Evolutionary conservation across 106 monocot genomes (phyloP).

Genomic region (Dactylorhiza incarnata): DNA sequence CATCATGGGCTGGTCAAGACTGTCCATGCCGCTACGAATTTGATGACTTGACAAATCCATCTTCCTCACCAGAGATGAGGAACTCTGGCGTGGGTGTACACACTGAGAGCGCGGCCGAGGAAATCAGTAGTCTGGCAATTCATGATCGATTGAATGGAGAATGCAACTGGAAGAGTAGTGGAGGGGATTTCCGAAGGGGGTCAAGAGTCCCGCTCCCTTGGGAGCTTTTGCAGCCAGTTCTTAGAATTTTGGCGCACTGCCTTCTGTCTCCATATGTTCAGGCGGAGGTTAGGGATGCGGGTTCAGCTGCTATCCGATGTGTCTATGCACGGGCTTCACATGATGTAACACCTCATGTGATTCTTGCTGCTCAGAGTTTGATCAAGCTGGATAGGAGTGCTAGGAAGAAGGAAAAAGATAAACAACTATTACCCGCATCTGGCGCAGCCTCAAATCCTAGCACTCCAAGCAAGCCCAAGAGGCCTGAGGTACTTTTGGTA

Average conservation of each 20-base stretch:
- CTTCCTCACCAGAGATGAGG: constrained; percentile 11
- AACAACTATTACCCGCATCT: background rate
- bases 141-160: constrained; percentile 12
- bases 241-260: constrained; percentile 87
- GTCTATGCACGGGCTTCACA: constrained; percentile 82
- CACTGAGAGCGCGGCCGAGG: constrained; percentile 10
- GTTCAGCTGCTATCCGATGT: constrained; percentile 44
- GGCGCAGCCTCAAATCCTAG: constrained; percentile 41
- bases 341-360: constrained; percentile 75
- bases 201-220: constrained; percentile 80
- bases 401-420: constrained; percentile 24
- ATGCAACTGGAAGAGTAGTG: constrained; percentile 14
- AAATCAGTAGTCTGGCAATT: constrained; percentile 25
- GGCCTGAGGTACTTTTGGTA: constrained; percentile 8
- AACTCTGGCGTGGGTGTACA: constrained; percentile 18
- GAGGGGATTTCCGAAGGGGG: constrained; percentile 16
- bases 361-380: constrained; percentile 82
- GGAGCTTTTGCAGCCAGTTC: constrained; percentile 85
- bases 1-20: constrained; percentile 81
- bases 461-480: constrained; percentile 8
- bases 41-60: constrained; percentile 26
- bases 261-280: constrained; percentile 61
- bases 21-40: constrained; percentile 65
- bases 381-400: constrained; percentile 73
- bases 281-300: constrained; percentile 76